Base-by-base conservation (phyloP, 192 early-diverging fungal species). In the Coemansia furcata region DNA sequence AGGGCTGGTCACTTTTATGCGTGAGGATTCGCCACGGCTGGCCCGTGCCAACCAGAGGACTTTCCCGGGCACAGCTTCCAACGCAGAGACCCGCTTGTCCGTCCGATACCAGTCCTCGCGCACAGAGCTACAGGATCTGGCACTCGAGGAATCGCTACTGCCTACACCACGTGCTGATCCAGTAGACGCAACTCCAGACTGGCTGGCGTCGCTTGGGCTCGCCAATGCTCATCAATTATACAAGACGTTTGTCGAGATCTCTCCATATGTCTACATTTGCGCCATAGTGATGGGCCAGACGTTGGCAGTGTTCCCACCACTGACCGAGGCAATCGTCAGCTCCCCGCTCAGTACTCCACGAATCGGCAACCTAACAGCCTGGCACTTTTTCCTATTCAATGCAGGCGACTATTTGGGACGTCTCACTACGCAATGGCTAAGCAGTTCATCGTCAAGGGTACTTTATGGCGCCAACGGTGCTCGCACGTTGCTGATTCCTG, bases 311-410 rank as follows among this genome's bases (percentile, higher is more conserved):
- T 94, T 90, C 68, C 92, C 92, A 3, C 88, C 91, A 14, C 77
- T 94, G 36, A 94, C 91, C 9, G 80, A 87, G 17, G 84, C 89
- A 14, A 80, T 93, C 17, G 68, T 82, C 43, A 77, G 80, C 46
- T 73, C 80, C 30, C 74, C 79, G 2, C 35, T 38, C 11, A 71
- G 71, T 38, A 35, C 47, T 7, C 69, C 71, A 6, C 68, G 54
- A 35, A 57, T 76, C 52, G 39, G 29, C 26, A 55, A 76, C 15
- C 68, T 82, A 26, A 86, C 90, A 30, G 85, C 89, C 2, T 77
- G 91, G 46, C 90, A 91, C 60, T 94, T 94, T 57, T 72, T 94
- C 49, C 46, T 87, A 8, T 92, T 87, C 66, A 92, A 91, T 66
- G 9, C 91, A 29, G 89, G 89, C 60, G 92, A 94, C 60, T 94